A percentile compares a stretch with the other conserved stretches of the same genome.
phyloP scores from a whole-genome alignment of 2,329 filamentous ascomycete species.

The Bisporella sp. region DNA sequence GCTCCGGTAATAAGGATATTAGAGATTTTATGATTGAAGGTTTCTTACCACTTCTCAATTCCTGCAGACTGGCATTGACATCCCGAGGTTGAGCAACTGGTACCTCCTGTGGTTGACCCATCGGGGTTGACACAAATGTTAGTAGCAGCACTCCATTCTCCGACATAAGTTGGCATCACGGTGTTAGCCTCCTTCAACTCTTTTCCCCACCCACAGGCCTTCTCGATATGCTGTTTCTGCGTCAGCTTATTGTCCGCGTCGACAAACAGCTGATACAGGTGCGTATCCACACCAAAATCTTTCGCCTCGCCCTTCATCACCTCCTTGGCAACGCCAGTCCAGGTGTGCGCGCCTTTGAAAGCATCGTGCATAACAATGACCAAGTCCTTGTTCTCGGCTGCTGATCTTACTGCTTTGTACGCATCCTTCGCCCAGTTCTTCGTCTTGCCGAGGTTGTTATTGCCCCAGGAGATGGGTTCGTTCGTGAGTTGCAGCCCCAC shows the following conservation, averaged over 20 bases:
- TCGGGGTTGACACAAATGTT: slow-evolving; percentile 35
- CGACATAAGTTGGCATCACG: slow-evolving; percentile 31
- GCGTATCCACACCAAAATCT: slow-evolving; percentile 32
- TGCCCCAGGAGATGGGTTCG: slow-evolving; percentile 31
- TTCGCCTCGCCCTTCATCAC: slow-evolving; percentile 12
- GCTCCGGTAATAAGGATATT: too few relatives aligned
- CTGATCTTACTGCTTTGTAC: slow-evolving; percentile 27
- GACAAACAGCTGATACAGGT: slow-evolving; percentile 34
- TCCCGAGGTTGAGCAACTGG: slow-evolving; percentile 23
- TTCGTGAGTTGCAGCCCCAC: slow-evolving; percentile 34
- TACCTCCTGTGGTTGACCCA: slow-evolving; percentile 28
- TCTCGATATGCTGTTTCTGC: slow-evolving; percentile 31
- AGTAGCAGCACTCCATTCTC: slow-evolving; percentile 33
- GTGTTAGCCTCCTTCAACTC: slow-evolving; percentile 22
- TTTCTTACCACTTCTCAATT: slow-evolving; percentile 24
- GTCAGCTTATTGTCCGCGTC: slow-evolving; percentile 28
- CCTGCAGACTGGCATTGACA: slow-evolving; percentile 31
- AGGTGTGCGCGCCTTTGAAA: slow-evolving; percentile 26
- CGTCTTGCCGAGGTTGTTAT: slow-evolving; percentile 29
- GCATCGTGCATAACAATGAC: slow-evolving; percentile 34
- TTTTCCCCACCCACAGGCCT: slow-evolving; percentile 31
- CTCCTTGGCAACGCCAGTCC: slow-evolving; percentile 24
- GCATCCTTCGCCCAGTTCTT: slow-evolving; percentile 29
- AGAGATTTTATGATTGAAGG: too few relatives aligned
- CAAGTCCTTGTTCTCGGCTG: slow-evolving; percentile 27